Evolutionary conservation across 148 eudicot genomes (phyloP), one percentile per base, ranked within the genome.

Genomic region (Simmondsia chinensis): DNA sequence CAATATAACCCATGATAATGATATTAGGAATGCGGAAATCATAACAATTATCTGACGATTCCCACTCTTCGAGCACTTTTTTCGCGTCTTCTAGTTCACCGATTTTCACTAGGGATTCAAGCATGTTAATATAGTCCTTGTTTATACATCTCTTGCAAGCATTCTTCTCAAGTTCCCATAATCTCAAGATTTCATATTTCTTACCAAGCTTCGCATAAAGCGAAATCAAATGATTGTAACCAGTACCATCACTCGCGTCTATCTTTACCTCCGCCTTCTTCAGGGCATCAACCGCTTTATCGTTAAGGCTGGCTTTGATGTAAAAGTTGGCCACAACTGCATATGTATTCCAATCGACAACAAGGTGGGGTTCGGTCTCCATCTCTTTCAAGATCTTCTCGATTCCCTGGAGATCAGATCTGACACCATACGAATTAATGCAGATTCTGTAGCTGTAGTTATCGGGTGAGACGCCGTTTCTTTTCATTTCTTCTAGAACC

Each of bases 311-410:
- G 8, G 64, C 79, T 52, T 70, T 86, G 5, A 82, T 66, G 54
- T 65, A 82, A 38, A 63, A 57, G 50, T 82, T 76, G 29, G 94
- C 99, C 25, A 71, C 89, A 30, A 71, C 75, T 7, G 89, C 71
- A 63, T 82, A 93, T 0, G 96, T 79, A 59, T 77, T 82, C 99
- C 96, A 93, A 48, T 86, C 94, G 57, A 82, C 65, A 14, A 69
- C 71, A 63, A 93, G 60, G 19, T 79, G 59, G 27, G 94, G 46
- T 33, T 77, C 75, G 25, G 60, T 75, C 61, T 82, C 96, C 75
- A 87, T 81, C 61, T 93, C 96, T 39, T 70, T 67, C 39, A 86
- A 44, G 26, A 74, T 59, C 13, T 64, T 73, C 64, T 72, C 75
- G 71, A 91, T 62, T 21, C 79, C 82, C 26, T 46, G 68, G 14